Evolutionary conservation across 805 yeast species (phyloP).

Genomic region (Saturnispora galanensis): DNA sequence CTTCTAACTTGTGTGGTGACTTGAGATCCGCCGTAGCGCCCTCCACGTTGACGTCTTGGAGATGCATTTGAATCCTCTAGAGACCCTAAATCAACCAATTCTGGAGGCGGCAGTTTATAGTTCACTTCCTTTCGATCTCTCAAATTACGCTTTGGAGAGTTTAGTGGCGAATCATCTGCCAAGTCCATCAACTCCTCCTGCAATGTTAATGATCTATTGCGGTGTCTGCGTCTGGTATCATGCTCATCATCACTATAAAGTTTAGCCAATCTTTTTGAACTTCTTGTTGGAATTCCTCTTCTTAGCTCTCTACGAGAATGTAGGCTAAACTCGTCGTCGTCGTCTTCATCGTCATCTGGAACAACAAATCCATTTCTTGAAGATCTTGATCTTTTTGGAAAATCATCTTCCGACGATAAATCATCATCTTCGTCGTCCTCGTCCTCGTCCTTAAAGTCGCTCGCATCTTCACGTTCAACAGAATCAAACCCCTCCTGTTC

Average conservation of each 20-base stretch:
- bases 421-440: slow-evolving; percentile 1
- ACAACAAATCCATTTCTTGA: no score
- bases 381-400: no score
- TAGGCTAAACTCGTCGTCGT: not conserved
- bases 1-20: slow-evolving; percentile 44
- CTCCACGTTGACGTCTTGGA: slow-evolving; percentile 21
- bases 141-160: slow-evolving; percentile 41
- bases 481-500: not conserved
- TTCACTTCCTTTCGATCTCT: slow-evolving; percentile 67
- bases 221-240: not conserved
- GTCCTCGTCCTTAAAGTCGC: not conserved
- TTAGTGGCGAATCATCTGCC: slow-evolving; percentile 43
- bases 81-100: slow-evolving; percentile 33
- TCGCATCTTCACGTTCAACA: not conserved
- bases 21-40: slow-evolving; percentile 18
- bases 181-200: slow-evolving; percentile 60
- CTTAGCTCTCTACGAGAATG: slow-evolving; percentile 6
- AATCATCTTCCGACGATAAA: not conserved
- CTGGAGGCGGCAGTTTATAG: slow-evolving; percentile 78
- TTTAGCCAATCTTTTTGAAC: slow-evolving; percentile 11
- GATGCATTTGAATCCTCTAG: slow-evolving; percentile 19
- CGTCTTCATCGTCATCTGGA: not conserved
- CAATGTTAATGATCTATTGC: slow-evolving; percentile 27
- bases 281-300: slow-evolving; percentile 7
- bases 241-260: slow-evolving; percentile 13